phyloP scores from a whole-genome alignment of 805 yeast species.

The Debaryomyces hansenii region DNA sequence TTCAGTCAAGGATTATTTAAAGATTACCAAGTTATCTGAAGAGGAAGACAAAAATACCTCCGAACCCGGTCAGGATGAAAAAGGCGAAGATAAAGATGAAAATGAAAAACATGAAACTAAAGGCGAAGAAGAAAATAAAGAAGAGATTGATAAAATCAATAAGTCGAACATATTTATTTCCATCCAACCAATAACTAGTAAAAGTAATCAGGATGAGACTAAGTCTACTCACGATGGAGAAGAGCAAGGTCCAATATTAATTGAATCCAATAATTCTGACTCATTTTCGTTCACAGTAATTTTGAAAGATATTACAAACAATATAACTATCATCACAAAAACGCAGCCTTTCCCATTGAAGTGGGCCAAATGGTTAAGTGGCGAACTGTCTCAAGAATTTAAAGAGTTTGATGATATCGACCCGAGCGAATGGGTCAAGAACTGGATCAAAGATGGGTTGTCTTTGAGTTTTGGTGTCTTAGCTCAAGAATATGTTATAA shows the following conservation, averaged over 20 bases:
- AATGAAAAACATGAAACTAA: slow-evolving; percentile 15
- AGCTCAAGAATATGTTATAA: slow-evolving; percentile 88
- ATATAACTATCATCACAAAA: slow-evolving; percentile 67
- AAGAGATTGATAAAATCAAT: slow-evolving; percentile 19
- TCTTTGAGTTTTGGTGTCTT: slow-evolving; percentile 78
- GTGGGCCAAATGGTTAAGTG: slow-evolving; percentile 94
- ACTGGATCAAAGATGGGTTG: slow-evolving; percentile 58
- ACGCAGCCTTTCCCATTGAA: slow-evolving; percentile 88
- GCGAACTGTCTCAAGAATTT: slow-evolving; percentile 25
- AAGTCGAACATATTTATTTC: slow-evolving; percentile 68
- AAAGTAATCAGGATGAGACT: slow-evolving; percentile 33
- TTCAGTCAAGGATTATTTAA: slow-evolving; percentile 49
- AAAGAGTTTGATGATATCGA: slow-evolving; percentile 30
- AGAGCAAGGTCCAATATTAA: slow-evolving; percentile 30
- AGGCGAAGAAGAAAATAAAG: slow-evolving; percentile 11
- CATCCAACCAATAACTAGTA: slow-evolving; percentile 57
- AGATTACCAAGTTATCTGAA: slow-evolving; percentile 29
- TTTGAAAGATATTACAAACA: slow-evolving; percentile 76
- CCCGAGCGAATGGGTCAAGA: slow-evolving; percentile 45
- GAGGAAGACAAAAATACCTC: slow-evolving; percentile 10
- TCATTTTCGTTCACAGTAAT: slow-evolving; percentile 76
- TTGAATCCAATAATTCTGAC: slow-evolving; percentile 47
- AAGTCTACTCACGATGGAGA: slow-evolving; percentile 11
- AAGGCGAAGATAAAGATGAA: slow-evolving; percentile 16
- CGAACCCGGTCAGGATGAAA: slow-evolving; percentile 13